phyloP scores from a whole-genome alignment of 2,329 filamentous ascomycete species.

The Epichloe coenophiala region DNA sequence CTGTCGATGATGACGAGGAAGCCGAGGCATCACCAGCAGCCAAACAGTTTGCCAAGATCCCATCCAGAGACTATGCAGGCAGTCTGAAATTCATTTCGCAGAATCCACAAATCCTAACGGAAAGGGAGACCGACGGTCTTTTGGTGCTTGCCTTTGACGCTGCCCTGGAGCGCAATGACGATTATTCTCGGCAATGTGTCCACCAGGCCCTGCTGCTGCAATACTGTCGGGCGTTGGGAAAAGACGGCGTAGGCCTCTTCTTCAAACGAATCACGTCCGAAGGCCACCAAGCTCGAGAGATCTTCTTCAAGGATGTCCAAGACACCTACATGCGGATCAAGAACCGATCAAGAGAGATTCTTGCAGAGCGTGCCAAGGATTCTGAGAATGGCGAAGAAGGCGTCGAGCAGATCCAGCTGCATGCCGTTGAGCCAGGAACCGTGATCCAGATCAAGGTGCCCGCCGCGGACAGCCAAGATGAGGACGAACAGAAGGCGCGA shows the following conservation, averaged over 20 bases:
- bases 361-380: constrained; percentile 37
- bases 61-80: constrained; percentile 56
- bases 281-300: constrained; percentile 76
- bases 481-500: constrained; percentile 48
- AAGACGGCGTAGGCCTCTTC: constrained; percentile 80
- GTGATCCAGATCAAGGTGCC: constrained; percentile 83
- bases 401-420: constrained; percentile 95
- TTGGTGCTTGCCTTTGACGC: constrained; percentile 86
- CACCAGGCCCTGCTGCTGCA: constrained; percentile 88
- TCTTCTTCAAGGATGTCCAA: constrained; percentile 89
- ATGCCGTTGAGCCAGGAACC: constrained; percentile 87
- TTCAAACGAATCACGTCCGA: constrained; percentile 90
- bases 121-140: constrained; percentile 81
- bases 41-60: constrained; percentile 72
- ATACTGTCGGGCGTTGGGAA: constrained; percentile 83
- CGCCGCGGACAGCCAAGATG: constrained; percentile 50
- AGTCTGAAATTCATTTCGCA: constrained; percentile 65
- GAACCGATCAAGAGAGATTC: constrained; percentile 60
- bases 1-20: constrained; percentile 54
- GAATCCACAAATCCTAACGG: constrained; percentile 65
- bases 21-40: constrained; percentile 64
- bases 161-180: constrained; percentile 61
- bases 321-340: constrained; percentile 76
- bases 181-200: constrained; percentile 73
- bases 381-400: constrained; percentile 17